These are phyloP conservation scores for Yarrowia keelungensis DNA, from an alignment of 805 yeast species.

Conservation along the genomic window DNA sequence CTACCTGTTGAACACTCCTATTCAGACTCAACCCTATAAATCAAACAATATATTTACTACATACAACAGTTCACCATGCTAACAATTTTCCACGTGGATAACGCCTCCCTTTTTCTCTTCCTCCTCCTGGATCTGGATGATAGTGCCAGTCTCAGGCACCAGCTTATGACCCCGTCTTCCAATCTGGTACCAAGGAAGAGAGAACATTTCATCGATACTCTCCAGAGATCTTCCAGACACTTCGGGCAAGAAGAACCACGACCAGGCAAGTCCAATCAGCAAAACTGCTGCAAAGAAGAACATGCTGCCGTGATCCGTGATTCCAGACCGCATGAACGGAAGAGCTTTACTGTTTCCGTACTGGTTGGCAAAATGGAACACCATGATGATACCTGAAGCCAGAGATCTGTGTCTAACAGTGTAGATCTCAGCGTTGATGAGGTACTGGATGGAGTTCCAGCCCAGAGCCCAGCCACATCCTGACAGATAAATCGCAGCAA, in stretches of 20 bases:
- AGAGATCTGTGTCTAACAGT: slow-evolving; percentile 59
- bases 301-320: slow-evolving; percentile 60
- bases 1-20: no score
- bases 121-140: slow-evolving; percentile 13
- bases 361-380: slow-evolving; percentile 63
- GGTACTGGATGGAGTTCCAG: slow-evolving; percentile 63
- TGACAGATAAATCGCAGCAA: slow-evolving; percentile 58
- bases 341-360: slow-evolving; percentile 64
- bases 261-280: slow-evolving; percentile 54
- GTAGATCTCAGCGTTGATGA: slow-evolving; percentile 62
- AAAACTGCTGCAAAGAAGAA: slow-evolving; percentile 58
- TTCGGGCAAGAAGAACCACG: slow-evolving; percentile 61
- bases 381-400: slow-evolving; percentile 61
- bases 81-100: slow-evolving; percentile 8
- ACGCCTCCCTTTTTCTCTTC: slow-evolving; percentile 12
- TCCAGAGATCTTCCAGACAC: slow-evolving; percentile 59
- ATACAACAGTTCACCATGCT: neutral
- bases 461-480: slow-evolving; percentile 70
- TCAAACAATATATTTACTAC: neutral
- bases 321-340: slow-evolving; percentile 57
- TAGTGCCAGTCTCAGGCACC: slow-evolving; percentile 13
- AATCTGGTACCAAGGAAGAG: slow-evolving; percentile 63
- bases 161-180: slow-evolving; percentile 49
- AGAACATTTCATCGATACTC: slow-evolving; percentile 59
- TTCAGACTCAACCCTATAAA: no score